Evolutionary conservation across 345 rosid genomes (phyloP).

Genomic region (Clarkia xantiana): DNA sequence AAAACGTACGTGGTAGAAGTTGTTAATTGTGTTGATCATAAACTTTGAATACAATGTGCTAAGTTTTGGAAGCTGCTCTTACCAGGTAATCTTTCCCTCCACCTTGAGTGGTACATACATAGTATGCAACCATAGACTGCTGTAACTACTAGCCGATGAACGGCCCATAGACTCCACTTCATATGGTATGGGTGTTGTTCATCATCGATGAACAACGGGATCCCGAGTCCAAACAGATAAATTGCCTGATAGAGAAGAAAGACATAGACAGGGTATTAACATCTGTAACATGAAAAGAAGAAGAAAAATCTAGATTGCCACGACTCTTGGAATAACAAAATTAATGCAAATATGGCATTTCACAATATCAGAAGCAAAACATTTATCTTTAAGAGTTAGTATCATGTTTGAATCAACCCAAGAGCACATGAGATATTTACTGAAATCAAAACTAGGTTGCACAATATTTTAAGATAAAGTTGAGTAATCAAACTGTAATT

Average conservation of each 20-base stretch:
- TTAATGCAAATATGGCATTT: not conserved
- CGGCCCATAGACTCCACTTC: constrained; percentile 79
- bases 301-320: too few species aligned
- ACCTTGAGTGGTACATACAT: constrained; percentile 61
- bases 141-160: constrained; percentile 66
- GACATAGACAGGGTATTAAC: too few species aligned
- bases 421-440: too few species aligned
- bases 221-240: constrained; percentile 58
- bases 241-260: constrained; percentile 37
- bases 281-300: too few species aligned
- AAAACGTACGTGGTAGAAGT: not conserved
- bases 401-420: too few species aligned
- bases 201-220: constrained; percentile 64
- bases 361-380: too few species aligned
- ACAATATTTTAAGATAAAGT: not conserved
- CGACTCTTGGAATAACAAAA: not conserved
- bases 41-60: not conserved
- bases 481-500: not conserved
- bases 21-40: not conserved
- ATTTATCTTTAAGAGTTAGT: too few species aligned
- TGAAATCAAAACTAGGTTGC: too few species aligned
- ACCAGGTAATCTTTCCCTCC: constrained; percentile 90
- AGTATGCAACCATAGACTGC: constrained; percentile 56
- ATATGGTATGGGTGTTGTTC: constrained; percentile 27
- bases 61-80: constrained; percentile 7